These are phyloP conservation scores for Aspergillus fischeri DNA, from an alignment of 2,329 filamentous ascomycete genomes.

Conservation along the genomic window DNA sequence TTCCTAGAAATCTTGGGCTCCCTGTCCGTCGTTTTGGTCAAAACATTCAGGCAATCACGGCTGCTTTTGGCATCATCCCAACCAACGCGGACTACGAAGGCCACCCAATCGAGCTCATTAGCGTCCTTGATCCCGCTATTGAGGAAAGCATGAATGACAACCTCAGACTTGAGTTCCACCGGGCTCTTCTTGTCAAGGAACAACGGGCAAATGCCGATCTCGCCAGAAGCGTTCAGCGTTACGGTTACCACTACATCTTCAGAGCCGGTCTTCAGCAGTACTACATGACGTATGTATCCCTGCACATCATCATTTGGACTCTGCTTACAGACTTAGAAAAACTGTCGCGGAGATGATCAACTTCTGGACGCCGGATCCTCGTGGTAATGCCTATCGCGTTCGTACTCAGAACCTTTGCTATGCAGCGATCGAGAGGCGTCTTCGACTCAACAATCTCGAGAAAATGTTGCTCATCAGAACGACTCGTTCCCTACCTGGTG, in stretches of 20 bases:
- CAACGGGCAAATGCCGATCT: constrained; percentile 20
- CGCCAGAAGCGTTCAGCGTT: constrained; percentile 11
- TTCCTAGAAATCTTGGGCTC: not conserved
- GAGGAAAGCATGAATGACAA: constrained; percentile 6
- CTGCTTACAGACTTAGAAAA: constrained; percentile 10
- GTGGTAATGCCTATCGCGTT: constrained; percentile 12
- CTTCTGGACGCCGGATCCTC: constrained; percentile 19
- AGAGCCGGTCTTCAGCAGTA: constrained; percentile 24
- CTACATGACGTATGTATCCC: constrained; percentile 21
- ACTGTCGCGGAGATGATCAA: constrained; percentile 14
- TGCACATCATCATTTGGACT: not conserved
- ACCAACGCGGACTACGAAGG: constrained; percentile 16
- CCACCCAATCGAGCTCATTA: constrained; percentile 6
- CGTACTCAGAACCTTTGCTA: constrained; percentile 18
- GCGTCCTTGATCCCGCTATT: constrained; percentile 14
- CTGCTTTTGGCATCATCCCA: constrained; percentile 13
- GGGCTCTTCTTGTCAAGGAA: constrained; percentile 16
- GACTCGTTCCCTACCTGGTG: constrained; percentile 13
- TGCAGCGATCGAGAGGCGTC: constrained; percentile 18
- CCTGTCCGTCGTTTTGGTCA: constrained; percentile 10
- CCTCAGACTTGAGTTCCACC: constrained; percentile 13
- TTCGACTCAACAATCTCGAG: constrained; percentile 18
- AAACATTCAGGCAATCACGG: constrained; percentile 10
- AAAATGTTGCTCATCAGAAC: constrained; percentile 14
- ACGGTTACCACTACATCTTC: constrained; percentile 24